Evolutionary conservation across 257 asterid species (phyloP), one percentile per base, ranked within the genome.

Genomic region (Thymus mandschuricus): DNA sequence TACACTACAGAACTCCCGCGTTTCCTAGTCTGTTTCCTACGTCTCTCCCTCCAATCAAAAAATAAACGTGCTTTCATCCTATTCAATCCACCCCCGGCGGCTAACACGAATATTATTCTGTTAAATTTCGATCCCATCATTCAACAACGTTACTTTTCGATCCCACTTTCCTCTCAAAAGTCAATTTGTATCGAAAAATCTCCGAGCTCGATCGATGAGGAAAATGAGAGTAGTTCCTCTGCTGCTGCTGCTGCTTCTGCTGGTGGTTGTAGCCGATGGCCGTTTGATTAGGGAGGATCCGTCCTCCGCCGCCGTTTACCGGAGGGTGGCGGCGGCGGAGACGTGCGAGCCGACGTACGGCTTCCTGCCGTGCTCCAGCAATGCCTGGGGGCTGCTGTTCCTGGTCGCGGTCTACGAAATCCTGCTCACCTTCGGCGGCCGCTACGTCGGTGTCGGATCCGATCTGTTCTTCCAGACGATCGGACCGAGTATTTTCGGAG

Each of bases 401-500:
- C 85, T 88, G 13, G 75, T 84, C 2, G 78, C 84, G 33, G 85
- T 84, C 10, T 88, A 79, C 12, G 89, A 87, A 54, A 58, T 84
- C 33, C 11, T 86, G 61, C 85, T 84, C 38, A 84, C 85, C 1
- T 1, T 71, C 3, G 87, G 86, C 3, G 88, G 86, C 11, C 78
- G 29, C 12, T 88, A 75, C 27, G 80, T 84, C 0, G 90, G 80
- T 1, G 79, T 29, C 41, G 95, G 95, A 13, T 84, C 92, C 11
- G 79, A 88, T 9, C 70, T 80, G 28, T 76, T 89, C 64, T 85
- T 80, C 70, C 79, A 74, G 35, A 80, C 86, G 3, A 81, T 81
- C 7, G 96, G 91, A 0, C 91, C 96, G 0, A 83, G 88, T 1
- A 75, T 89, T 1, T 70, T 89, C 28, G 96, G 96, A 51, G 89